Evolutionary conservation across 139 green algal species (phyloP), one percentile per base, ranked within the genome.

Genomic region (Axilococcus clingmanii): DNA sequence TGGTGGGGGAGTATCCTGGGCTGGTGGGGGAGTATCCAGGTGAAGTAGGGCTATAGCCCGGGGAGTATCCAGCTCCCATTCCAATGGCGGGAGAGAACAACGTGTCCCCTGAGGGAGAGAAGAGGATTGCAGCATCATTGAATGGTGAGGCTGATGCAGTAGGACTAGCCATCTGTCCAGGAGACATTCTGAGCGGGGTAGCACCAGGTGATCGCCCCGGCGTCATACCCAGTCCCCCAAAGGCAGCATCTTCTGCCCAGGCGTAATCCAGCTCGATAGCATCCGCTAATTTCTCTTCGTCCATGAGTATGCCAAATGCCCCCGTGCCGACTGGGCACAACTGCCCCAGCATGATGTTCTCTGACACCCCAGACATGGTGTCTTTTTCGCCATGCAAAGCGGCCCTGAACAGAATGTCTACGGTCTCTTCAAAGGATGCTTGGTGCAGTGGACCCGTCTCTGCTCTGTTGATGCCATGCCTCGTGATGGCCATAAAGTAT

Each of bases 401-500:
- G 5, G 85, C 88, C 37, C 89, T 77, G 57, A 90, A 81, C 30
- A 99, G 70, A 53, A 99, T 96, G 55, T 99, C 93, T 14, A 95
- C 88, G 9, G 93, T 98, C 85, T 99, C 92, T 75, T 99, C 93
- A 64, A 99, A 99, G 50, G 74, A 89, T 62, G 82, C 94, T 51
- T 94, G 85, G 66, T 91, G 85, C 44, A 97, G 69, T 74, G 92
- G 35, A 67, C 86, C 65, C 66, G 79, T 79, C 31, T 94, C 92
- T 7, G 71, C 83, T 47, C 90, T 78, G 80, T 99, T 99, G 84
- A 99, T 98, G 54, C 93, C 93, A 58, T 99, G 92, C 29, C 93
- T 78, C 4, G 90, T 98, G 82, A 99, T 98, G 34, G 88, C 84
- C 88, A 97, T 95, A 43, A 99, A 77, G 63, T 94, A 82, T 27